Percentiles rank a stretch among this genome's conserved stretches.
Evolutionary conservation across 2,329 filamentous ascomycete species (phyloP).

Genomic region (Pseudogymnoascus sp.): DNA sequence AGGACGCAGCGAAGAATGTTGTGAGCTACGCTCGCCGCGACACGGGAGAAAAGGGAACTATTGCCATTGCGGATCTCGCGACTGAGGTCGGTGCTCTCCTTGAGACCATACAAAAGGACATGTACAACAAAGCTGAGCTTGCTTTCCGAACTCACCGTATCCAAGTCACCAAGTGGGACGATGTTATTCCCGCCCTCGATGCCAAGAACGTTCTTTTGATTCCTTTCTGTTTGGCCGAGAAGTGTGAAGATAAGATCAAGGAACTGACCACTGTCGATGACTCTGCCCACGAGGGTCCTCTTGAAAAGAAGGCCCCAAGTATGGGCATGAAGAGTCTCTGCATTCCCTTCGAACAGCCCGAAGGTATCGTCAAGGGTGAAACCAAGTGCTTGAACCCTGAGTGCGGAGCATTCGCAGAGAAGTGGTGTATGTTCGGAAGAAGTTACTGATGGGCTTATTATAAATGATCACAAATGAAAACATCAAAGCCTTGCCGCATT

Average conservation of each 20-base stretch:
- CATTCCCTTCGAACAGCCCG: conserved; percentile 80
- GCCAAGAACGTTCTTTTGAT: conserved; percentile 88
- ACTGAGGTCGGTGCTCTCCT: conserved; percentile 72
- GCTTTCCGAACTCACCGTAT: conserved; percentile 75
- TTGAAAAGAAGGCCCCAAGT: conserved; percentile 49
- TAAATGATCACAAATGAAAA: conserved; percentile 1
- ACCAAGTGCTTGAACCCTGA: conserved; percentile 91
- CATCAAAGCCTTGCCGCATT: background rate
- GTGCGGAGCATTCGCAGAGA: conserved; percentile 66
- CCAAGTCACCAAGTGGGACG: conserved; percentile 76
- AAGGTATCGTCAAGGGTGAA: conserved; percentile 67
- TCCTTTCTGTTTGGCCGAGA: conserved; percentile 71
- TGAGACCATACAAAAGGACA: conserved; percentile 80
- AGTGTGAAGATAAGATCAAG: conserved; percentile 94
- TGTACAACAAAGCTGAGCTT: conserved; percentile 65
- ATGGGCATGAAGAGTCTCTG: conserved; percentile 73
- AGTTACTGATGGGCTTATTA: conserved; percentile 30
- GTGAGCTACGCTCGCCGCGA: conserved; percentile 85
- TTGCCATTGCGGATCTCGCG: conserved; percentile 65
- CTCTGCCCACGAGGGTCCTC: conserved; percentile 34
- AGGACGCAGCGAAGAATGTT: conserved; percentile 78
- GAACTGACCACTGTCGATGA: conserved; percentile 73
- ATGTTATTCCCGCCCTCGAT: conserved; percentile 85
- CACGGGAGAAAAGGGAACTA: conserved; percentile 71
- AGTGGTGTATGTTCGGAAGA: conserved; percentile 89